Evolutionary conservation across 2,329 filamentous ascomycete genomes (phyloP), one percentile per base, ranked within the genome.

Genomic region (Aspergillus versicolor): DNA sequence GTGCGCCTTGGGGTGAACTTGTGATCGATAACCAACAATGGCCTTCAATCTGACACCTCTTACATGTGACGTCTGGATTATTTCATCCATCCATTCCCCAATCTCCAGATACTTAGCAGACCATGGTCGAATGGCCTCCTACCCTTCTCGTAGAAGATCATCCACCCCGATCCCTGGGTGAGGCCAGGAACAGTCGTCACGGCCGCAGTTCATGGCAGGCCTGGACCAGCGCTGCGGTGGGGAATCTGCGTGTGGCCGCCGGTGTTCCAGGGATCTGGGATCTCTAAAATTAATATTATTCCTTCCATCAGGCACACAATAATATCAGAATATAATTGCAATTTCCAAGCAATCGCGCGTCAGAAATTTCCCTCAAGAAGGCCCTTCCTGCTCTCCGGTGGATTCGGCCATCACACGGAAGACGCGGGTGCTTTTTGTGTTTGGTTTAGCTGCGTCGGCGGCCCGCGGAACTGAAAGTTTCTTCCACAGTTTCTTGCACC

Each of bases 181-280:
- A 19, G 27, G 21, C 41, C 32, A 40, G 32, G 51, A 22, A 53
- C 51, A 38, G 12, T 53, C 42, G 43, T 53, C 50, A 45, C 50
- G 38, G 40, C 43, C 46, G 24, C 53, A 41, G 47, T 60, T 54
- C 45, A 21, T 59, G 47, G 32, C 32, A 40, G 51, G 51, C 42
- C 51, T 53, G 51, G 51, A 37, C 51, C 43, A 53, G 34, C 19
- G 34, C 34, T 21, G 51, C 45, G 52, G 43, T 60, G 57, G 43
- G 40, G 46, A 47, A 34, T 24, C 59, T 61, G 60, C 57, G 58
- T 58, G 57, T 58, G 57, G 56, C 61, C 61, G 48, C 55, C 58
- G 56, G 51, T 59, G 57, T 8, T 63, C 57, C 62, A 63, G 42
- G 59, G 62, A 60, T 60, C 61, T 57, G 57, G 53, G 8, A 27